These are phyloP conservation scores for Ceratobasidium sp. DNA, from an alignment of 1,284 basidiomycete species.

Conservation along the genomic window DNA sequence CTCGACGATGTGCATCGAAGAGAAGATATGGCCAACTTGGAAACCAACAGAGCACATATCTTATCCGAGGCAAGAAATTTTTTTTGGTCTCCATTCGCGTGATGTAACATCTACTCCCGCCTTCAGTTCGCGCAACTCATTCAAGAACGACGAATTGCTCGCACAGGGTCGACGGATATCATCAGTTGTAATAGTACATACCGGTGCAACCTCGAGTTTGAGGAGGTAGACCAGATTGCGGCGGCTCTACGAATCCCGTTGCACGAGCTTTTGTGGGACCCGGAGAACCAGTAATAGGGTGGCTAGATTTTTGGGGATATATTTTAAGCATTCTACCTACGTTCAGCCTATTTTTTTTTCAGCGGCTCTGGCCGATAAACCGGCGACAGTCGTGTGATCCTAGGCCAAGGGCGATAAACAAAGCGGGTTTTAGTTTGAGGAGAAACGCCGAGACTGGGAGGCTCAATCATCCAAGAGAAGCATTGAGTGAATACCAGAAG, in stretches of 20 bases:
- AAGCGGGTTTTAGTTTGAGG: too few relatives aligned
- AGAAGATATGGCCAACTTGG: constrained; percentile 68
- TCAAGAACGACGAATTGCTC: constrained; percentile 68
- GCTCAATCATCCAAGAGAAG: too few relatives aligned
- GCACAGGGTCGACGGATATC: constrained; percentile 65
- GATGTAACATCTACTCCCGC: not conserved
- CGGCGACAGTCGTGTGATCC: too few relatives aligned
- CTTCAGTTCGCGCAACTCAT: constrained; percentile 74
- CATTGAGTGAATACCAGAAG: too few relatives aligned
- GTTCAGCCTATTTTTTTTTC: too few relatives aligned
- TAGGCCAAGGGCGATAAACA: too few relatives aligned
- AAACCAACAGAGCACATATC: constrained; percentile 65
- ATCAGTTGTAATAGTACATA: constrained; percentile 72
- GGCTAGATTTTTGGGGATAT: not conserved
- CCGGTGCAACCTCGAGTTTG: constrained; percentile 76
- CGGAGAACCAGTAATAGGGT: constrained; percentile 28
- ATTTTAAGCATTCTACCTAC: too few relatives aligned
- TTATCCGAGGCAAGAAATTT: constrained; percentile 58
- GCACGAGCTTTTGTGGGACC: constrained; percentile 76
- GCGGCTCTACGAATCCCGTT: constrained; percentile 68
- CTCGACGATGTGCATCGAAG: constrained; percentile 54
- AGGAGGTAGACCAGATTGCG: constrained; percentile 65
- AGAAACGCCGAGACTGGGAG: too few relatives aligned
- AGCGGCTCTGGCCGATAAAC: too few relatives aligned
- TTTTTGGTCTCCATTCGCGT: not conserved